Evolutionary conservation across 257 asterid genomes (phyloP), one percentile per base, ranked within the genome.

Genomic region (Agastache rugosa): DNA sequence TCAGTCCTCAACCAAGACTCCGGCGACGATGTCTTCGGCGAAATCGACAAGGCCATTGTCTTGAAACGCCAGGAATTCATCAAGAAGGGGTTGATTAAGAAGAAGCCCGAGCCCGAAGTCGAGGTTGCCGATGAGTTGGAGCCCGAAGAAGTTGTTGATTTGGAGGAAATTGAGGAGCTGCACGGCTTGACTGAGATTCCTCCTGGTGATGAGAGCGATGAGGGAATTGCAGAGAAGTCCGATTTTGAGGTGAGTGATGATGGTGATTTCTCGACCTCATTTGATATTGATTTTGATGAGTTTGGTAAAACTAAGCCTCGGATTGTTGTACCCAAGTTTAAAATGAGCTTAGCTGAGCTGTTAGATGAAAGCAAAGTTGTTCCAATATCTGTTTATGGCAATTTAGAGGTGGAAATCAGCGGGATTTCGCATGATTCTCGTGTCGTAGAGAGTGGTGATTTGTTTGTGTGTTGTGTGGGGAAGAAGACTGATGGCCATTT

Each of bases 351-450:
- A 79, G 99, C 97, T 37, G 99, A 94, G 78, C 87, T 94, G 17
- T 79, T 94, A 67, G 99, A 94, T 82, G 97, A 94, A 51, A 94
- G 96, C 73, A 88, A 83, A 69, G 96, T 92, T 14, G 97, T 92
- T 61, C 97, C 99, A 0, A 42, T 92, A 20, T 89, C 93, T 0
- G 97, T 94, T 3, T 87, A 84, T 65, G 99, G 99, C 7, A 73
- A 92, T 80, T 71, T 94, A 60, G 97, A 94, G 69, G 88, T 94
- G 54, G 92, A 81, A 64, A 87, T 92, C 72, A 86, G 75, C 71
- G 97, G 97, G 51, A 79, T 94, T 81, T 93, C 96, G 2, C 97
- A 94, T 5, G 97, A 94, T 83, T 92, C 99, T 15, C 85, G 96
- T 62, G 78, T 94, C 22, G 97, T 94, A 23, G 93, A 85, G 88